Base-by-base conservation (phyloP, 2,329 filamentous ascomycete species). In the Ceratocystis diversiconidia region DNA sequence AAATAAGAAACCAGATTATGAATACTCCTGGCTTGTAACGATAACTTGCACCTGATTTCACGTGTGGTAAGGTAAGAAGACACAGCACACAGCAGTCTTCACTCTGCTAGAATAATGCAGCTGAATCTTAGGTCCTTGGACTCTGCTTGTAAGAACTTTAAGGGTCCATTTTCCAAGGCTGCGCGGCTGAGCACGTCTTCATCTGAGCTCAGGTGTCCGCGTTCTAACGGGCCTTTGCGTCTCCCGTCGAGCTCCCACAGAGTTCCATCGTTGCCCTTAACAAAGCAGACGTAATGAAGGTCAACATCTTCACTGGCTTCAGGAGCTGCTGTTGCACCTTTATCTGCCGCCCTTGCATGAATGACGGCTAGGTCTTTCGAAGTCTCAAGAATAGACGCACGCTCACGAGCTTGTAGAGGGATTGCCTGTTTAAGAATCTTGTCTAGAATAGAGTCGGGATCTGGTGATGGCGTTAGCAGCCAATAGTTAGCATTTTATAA, bases 261-360 rank as follows among this genome's bases (percentile, higher is more conserved):
- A 12, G 73, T 82, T 65, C 86, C 86, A 73, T 88, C 85, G 63
- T 76, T 76, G 41, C 79, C 79, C 78, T 92, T 94, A 63, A 94
- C 88, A 75, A 97, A 99, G 72, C 90, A 94, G 60, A 97, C 92
- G 74, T 95, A 97, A 78, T 99, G 94, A 71, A 96, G 79, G 73
- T 96, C 92, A n/a, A 96, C 81, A 70, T 87, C 83, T 71, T 89
- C 88, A n/a, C 85, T 82, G 7, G 90, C 90, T 64, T 82, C 77
- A 0, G 94, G 92, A 1, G 92, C 89, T 12, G 79, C 73, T 0
- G 91, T 95, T 73, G 92, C 90, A 19, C 92, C 92, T 68, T 81
- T 78, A 6, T 80, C 80, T 4, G 92, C 94, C 15, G 90, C 91
- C 68, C 83, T 82, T 60, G 84, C 83, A 76, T 97, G 92, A 5